These are phyloP conservation scores for Delitschia confertaspora DNA, from an alignment of 495 filamentous ascomycete genomes.

Conservation along the genomic window DNA sequence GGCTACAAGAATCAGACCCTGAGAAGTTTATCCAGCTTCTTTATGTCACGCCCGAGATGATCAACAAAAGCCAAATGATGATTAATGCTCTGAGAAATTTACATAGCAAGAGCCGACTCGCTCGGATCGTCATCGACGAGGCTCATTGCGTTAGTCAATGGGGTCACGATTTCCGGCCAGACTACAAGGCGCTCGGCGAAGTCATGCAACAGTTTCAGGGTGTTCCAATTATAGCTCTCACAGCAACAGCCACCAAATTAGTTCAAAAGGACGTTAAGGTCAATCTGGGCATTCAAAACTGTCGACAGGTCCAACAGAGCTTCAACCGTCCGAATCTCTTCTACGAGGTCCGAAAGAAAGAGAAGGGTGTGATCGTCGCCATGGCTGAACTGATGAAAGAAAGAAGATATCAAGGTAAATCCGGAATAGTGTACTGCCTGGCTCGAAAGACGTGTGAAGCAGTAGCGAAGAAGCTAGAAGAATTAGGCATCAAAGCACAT, in stretches of 20 bases:
- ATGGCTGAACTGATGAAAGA: slow-evolving; percentile 65
- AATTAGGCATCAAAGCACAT: slow-evolving; percentile 57
- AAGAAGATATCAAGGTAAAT: slow-evolving; percentile 53
- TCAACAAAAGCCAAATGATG: slow-evolving; percentile 64
- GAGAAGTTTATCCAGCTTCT: slow-evolving; percentile 71
- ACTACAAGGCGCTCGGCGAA: slow-evolving; percentile 79
- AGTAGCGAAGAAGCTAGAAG: slow-evolving; percentile 57
- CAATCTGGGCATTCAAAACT: slow-evolving; percentile 71
- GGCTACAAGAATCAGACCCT: slow-evolving; percentile 49
- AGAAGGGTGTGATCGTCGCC: slow-evolving; percentile 49
- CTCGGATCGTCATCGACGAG: slow-evolving; percentile 92
- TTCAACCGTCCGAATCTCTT: slow-evolving; percentile 90
- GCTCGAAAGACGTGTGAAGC: slow-evolving; percentile 75
- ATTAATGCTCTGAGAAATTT: slow-evolving; percentile 52
- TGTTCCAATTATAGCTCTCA: slow-evolving; percentile 87
- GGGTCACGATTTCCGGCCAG: slow-evolving; percentile 97
- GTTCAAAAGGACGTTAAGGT: slow-evolving; percentile 84
- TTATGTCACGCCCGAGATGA: slow-evolving; percentile 96
- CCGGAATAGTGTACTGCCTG: slow-evolving; percentile 91
- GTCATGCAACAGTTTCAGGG: slow-evolving; percentile 58
- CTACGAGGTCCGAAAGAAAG: slow-evolving; percentile 64
- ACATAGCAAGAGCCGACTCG: slow-evolving; percentile 57
- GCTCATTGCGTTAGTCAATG: slow-evolving; percentile 98
- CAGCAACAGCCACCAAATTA: slow-evolving; percentile 87
- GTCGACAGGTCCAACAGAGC: slow-evolving; percentile 72